Conservation (phyloP, 495 filamentous ascomycete genomes). For the Aspergillus carlsbadensis region DNA sequence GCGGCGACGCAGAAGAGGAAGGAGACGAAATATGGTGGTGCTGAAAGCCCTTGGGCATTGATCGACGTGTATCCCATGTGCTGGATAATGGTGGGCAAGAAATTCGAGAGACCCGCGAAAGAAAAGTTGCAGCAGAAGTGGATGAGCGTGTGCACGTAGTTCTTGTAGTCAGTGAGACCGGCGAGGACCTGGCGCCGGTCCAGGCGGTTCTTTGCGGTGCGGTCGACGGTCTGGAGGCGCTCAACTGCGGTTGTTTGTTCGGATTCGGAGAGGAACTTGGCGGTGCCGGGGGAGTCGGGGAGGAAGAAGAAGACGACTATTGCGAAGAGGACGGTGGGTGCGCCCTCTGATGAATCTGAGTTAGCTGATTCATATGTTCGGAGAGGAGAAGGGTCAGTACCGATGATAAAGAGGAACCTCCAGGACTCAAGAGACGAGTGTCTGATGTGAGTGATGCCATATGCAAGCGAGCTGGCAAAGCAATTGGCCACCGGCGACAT, state of each 20-base stretch:
- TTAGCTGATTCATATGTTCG: background rate
- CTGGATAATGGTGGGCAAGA: slow-evolving; percentile 68
- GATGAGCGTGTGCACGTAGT: slow-evolving; percentile 27
- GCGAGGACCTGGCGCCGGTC: slow-evolving; percentile 22
- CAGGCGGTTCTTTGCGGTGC: slow-evolving; percentile 22
- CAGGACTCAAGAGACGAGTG: slow-evolving; percentile 22
- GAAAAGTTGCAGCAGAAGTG: slow-evolving; percentile 34
- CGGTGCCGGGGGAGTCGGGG: slow-evolving; percentile 64
- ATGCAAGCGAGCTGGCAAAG: slow-evolving; percentile 73
- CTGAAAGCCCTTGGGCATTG: slow-evolving; percentile 68
- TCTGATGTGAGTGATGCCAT: slow-evolving; percentile 59
- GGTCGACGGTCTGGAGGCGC: slow-evolving; percentile 26
- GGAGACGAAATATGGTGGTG: slow-evolving; percentile 70
- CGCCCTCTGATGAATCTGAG: slow-evolving; percentile 60
- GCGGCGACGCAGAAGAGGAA: slow-evolving; percentile 61
- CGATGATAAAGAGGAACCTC: slow-evolving; percentile 32
- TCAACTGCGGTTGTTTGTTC: slow-evolving; percentile 42
- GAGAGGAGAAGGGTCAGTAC: slow-evolving; percentile 4
- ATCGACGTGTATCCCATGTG: slow-evolving; percentile 67
- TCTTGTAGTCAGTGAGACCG: slow-evolving; percentile 29
- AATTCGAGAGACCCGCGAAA: slow-evolving; percentile 58
- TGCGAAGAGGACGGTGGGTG: slow-evolving; percentile 64
- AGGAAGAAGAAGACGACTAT: slow-evolving; percentile 60
- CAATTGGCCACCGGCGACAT: slow-evolving; percentile 73
- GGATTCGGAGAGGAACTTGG: slow-evolving; percentile 61